These are phyloP conservation scores for Trametes sanguinea DNA, from an alignment of 768 basidiomycete species.

Conservation along the genomic window DNA sequence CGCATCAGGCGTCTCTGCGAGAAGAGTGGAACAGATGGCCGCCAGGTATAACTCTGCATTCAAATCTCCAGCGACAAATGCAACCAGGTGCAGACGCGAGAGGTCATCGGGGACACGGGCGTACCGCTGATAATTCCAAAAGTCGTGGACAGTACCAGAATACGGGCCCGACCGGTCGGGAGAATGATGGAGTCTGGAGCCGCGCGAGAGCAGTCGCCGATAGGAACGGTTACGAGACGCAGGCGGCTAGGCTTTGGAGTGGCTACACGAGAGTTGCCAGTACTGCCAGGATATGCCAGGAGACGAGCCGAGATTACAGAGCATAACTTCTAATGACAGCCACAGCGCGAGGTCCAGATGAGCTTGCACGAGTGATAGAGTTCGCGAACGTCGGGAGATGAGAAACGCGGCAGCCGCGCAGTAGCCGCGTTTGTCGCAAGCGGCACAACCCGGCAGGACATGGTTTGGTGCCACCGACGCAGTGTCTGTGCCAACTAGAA, in stretches of 20 bases:
- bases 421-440: constrained; percentile 1
- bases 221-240: not conserved
- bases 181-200: not conserved
- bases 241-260: not conserved
- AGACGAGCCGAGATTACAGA: too few relatives aligned
- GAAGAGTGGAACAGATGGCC: too few relatives aligned
- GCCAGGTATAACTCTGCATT: too few relatives aligned
- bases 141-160: not conserved
- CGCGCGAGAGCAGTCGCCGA: not conserved
- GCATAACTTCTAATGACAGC: too few relatives aligned
- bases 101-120: not conserved
- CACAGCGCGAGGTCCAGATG: too few relatives aligned
- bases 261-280: too few relatives aligned
- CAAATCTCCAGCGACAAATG: not conserved
- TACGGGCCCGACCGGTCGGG: constrained; percentile 7
- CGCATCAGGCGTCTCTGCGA: too few relatives aligned
- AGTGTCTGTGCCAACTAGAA: too few relatives aligned
- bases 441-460: not conserved
- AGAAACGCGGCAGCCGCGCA: constrained; percentile 12
- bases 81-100: not conserved
- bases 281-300: too few relatives aligned
- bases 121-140: not conserved
- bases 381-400: constrained; percentile 15
- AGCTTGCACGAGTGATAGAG: constrained; percentile 5
- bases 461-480: too few relatives aligned